Evolutionary conservation across 805 yeast species (phyloP), one percentile per base, ranked within the genome.

Genomic region (Barnettozyma pratensis): DNA sequence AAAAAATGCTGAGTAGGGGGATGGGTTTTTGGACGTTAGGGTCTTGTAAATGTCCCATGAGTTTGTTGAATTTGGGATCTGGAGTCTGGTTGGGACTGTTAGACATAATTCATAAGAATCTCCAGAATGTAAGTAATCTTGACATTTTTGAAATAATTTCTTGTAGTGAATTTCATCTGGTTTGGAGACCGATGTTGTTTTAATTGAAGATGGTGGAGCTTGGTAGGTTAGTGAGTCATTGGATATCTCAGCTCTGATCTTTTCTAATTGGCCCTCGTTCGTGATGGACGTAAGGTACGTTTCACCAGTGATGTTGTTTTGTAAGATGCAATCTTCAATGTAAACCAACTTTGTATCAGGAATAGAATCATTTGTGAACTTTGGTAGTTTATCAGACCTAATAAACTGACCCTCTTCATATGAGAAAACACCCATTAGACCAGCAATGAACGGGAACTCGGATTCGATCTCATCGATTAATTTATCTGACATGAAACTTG

Each of bases 21-120:
- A 87, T 4, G 99, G 98, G 61, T 95, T 94, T 48, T 75, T 76
- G 11, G 67, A 58, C 0, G 87, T 80, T 46, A 94, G 69, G 1
- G 81, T 75, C 60, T 86, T 84, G 69, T 89, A 94, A 4, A 92
- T 73, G 14, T 77, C 79, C 97, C 97, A 94, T 0, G 96, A 75
- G 3, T 72, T 55, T 9, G 82, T 58, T 7, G 63, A 54, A 6
- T 65, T 51, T 0, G 84, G 81, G 12, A 87, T 70, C 6, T 65
- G 65, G 11, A 88, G 72, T 46, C 72, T 72, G 48, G 92, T 85
- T 51, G 80, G 86, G 1, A 85, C 83, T 0, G 98, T 92, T 32
- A 94, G 72, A 62, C 99, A 94, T 12, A 94, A 74, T 63, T 94
- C 99, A 62, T 94, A 94, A 2, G 97, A 89, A 61, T 94, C 95